Evolutionary conservation across 192 early-diverging fungal genomes (phyloP), one percentile per base, ranked within the genome.

Genomic region (Funneliformis geosporum): DNA sequence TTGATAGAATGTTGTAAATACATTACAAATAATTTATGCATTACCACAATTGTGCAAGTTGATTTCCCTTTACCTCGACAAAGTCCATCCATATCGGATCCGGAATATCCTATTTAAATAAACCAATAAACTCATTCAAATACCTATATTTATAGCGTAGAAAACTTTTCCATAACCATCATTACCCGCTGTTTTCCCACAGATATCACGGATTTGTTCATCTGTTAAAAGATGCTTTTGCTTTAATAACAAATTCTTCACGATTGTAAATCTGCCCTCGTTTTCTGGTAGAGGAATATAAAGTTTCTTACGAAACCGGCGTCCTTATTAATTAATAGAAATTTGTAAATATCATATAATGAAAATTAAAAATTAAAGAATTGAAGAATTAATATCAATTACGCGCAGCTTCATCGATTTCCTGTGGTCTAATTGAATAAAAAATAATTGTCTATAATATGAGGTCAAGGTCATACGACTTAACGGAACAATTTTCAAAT

Each of bases 371-470:
- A 3, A n/a, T n/a, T n/a, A n/a, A n/a, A n/a, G n/a, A n/a, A n/a
- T n/a, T n/a, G n/a, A n/a, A 44, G 18, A 8, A 12, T 12, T 25
- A 76, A 90, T 61, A 38, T 6, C 10, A 73, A 21, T 79, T 40
- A 80, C 95, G 83, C 5, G 95, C 96, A 18, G 96, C 96, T 80
- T 98, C 96, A 79, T 98, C 96, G 39, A 98, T 90, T 79, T 98
- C 96, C 40, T 94, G 92, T 43, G 96, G 96, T 60, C 93, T 82
- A 50, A 82, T 80, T 18, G 4, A 5, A n/a, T 16, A 40, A 47
- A 47, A 43, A 28, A 27, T 9, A 73, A 8, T 65, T 28, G 0
- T 23, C 9, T 10, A 47, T 46, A 47, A 47, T 2, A 47, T 47
- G 9, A 14, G 16, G 4, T 50, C 47, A 50, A 14, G 16, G 4